A percentile compares a stretch with the other conserved stretches of the same genome.
Conservation (phyloP, 1,139 yeast species). For the Yamadazyma triangularis region DNA sequence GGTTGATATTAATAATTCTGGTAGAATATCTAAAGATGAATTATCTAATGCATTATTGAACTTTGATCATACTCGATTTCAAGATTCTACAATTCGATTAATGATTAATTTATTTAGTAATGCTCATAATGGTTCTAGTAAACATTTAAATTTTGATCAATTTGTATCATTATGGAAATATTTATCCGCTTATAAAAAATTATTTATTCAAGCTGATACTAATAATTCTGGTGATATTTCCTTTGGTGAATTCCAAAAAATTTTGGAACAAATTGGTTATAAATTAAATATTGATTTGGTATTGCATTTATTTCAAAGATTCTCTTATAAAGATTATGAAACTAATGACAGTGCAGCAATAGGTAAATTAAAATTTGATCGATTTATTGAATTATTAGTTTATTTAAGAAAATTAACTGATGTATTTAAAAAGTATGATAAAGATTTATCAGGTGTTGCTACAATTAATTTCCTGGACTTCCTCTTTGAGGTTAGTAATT, state of each 20-base stretch:
- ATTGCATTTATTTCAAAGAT: conserved; percentile 56
- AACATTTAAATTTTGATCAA: conserved; percentile 53
- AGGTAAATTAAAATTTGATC: conserved; percentile 71
- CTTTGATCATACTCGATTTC: conserved; percentile 62
- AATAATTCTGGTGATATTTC: conserved; percentile 61
- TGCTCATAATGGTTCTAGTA: conserved; percentile 31
- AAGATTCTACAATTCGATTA: conserved; percentile 55
- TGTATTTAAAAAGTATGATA: conserved; percentile 72
- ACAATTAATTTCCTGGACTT: conserved; percentile 76
- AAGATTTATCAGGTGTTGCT: conserved; percentile 72
- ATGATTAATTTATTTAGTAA: conserved; percentile 63
- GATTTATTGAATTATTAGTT: conserved; percentile 76
- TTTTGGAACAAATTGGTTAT: conserved; percentile 69
- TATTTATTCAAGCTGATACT: conserved; percentile 60
- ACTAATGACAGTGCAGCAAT: conserved; percentile 28
- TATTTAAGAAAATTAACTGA: conserved; percentile 76
- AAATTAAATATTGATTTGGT: conserved; percentile 60
- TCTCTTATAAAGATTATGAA: conserved; percentile 40
- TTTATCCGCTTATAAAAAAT: conserved; percentile 64
- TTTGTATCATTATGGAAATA: conserved; percentile 72
- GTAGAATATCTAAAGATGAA: conserved; percentile 55
- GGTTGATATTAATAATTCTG: conserved; percentile 52
- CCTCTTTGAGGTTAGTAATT: conserved; percentile 55
- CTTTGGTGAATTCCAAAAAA: conserved; percentile 62
- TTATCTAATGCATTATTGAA: conserved; percentile 59